These are phyloP conservation scores for Porphyrellus cyaneotinctus DNA, from an alignment of 768 basidiomycete species.

Conservation along the genomic window DNA sequence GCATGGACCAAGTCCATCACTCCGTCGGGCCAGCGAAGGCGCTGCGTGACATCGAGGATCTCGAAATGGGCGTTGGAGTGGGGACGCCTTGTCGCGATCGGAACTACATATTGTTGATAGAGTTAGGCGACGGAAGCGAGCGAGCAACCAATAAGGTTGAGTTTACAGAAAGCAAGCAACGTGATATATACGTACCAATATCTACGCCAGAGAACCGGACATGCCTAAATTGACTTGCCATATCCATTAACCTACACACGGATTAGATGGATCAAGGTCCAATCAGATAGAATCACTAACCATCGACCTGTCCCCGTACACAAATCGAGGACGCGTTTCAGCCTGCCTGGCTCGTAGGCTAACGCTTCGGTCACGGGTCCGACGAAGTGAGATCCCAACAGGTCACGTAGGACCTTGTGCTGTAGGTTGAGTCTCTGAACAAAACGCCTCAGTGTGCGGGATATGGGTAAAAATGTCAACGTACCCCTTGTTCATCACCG, in stretches of 20 bases:
- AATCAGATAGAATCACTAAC: conserved; percentile 38
- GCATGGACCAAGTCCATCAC: conserved; percentile 70
- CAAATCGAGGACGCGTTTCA: conserved; percentile 62
- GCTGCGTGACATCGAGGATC: conserved; percentile 56
- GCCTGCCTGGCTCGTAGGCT: conserved; percentile 35
- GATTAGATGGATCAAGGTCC: conserved; percentile 18
- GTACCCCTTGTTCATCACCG: conserved; percentile 61
- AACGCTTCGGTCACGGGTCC: conserved; percentile 58
- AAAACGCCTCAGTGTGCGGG: neutral
- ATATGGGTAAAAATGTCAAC: conserved; percentile 15
- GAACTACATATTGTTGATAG: conserved; percentile 42
- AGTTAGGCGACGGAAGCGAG: conserved; percentile 4
- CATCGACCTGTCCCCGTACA: conserved; percentile 74
- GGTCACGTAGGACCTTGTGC: conserved; percentile 45
- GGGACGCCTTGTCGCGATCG: conserved; percentile 65
- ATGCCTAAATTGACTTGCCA: conserved; percentile 62
- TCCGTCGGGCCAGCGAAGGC: conserved; percentile 46
- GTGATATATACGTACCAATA: conserved; percentile 51
- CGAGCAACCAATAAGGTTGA: conserved; percentile 9
- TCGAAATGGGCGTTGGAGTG: conserved; percentile 60
- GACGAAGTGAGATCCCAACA: conserved; percentile 55
- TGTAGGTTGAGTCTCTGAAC: conserved; percentile 49
- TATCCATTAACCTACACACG: conserved; percentile 61
- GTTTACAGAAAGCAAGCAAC: conserved; percentile 10
- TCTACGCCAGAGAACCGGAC: conserved; percentile 69